Evolutionary conservation across 2,329 filamentous ascomycete genomes (phyloP).

Genomic region (Phyllosticta capitalensis): DNA sequence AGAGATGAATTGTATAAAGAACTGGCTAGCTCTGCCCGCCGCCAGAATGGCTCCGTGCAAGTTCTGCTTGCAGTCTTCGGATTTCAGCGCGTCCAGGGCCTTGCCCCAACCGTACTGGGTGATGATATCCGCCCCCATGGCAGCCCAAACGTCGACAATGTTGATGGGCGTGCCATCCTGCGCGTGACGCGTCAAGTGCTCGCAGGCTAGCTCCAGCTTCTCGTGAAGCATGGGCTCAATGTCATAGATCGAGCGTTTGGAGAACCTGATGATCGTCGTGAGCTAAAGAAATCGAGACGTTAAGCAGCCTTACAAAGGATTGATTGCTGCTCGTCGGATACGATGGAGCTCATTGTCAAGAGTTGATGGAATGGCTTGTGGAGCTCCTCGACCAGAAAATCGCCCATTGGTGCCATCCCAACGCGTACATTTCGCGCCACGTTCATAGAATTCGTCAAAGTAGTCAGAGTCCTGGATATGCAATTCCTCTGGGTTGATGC

Average conservation of each 20-base stretch:
- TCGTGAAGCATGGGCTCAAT: conserved; percentile 17
- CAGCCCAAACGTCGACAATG: conserved; percentile 15
- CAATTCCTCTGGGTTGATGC: conserved; percentile 13
- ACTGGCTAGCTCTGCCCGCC: neutral
- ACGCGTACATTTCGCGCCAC: neutral
- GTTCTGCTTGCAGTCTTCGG: conserved; percentile 21
- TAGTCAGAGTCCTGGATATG: conserved; percentile 15
- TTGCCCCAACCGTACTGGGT: conserved; percentile 34
- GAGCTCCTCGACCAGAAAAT: neutral
- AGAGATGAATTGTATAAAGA: neutral
- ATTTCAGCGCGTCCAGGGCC: conserved; percentile 24
- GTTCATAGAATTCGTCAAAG: conserved; percentile 9
- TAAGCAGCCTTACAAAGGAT: conserved; percentile 20
- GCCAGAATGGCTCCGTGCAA: conserved; percentile 1
- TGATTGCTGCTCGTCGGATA: conserved; percentile 22
- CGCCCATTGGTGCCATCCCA: neutral
- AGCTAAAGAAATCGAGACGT: neutral
- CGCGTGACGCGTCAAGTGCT: conserved; percentile 18
- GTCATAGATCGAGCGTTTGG: conserved; percentile 18
- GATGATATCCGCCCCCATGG: conserved; percentile 38
- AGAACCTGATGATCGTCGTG: neutral
- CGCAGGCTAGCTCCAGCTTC: conserved; percentile 24
- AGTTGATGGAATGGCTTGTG: conserved; percentile 13
- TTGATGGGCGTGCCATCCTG: neutral
- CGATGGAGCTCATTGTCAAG: conserved; percentile 22